A percentile compares a stretch with the other conserved stretches of the same genome.
Evolutionary conservation across 352 stramenopile species (phyloP).

Genomic region (Aphanomyces cochlioides): DNA sequence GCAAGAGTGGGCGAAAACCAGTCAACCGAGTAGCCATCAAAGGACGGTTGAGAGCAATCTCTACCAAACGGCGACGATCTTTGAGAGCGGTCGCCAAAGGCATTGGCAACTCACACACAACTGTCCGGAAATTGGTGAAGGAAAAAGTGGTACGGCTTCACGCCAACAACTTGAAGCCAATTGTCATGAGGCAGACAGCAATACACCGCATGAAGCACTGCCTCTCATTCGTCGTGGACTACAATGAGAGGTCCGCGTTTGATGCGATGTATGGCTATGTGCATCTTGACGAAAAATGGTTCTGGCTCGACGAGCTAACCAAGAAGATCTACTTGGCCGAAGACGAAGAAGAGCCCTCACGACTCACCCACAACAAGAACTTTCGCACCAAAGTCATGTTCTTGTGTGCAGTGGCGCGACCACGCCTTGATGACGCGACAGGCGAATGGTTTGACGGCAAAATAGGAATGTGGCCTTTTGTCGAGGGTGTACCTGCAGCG

Average conservation of each 20-base stretch:
- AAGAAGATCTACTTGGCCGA: not conserved
- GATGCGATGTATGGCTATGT: not conserved
- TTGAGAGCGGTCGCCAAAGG: not conserved
- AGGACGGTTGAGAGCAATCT: too few relatives aligned
- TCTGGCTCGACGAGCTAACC: not conserved
- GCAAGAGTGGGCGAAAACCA: too few relatives aligned
- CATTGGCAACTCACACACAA: not conserved
- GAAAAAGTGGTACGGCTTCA: not conserved
- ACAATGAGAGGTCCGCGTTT: too few relatives aligned
- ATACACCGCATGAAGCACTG: not conserved
- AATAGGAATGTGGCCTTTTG: not conserved
- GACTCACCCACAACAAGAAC: not conserved
- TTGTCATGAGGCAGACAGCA: not conserved
- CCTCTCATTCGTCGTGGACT: not conserved
- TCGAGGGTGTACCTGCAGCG: not conserved
- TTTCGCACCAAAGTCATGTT: not conserved
- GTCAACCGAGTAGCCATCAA: not conserved
- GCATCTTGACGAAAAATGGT: not conserved
- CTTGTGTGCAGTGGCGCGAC: not conserved
- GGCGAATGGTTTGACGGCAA: not conserved
- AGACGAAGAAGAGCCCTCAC: not conserved
- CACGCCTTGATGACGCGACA: not conserved
- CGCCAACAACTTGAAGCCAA: not conserved
- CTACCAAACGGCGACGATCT: not conserved
- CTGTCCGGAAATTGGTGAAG: not conserved